These are phyloP conservation scores for Holtermanniella nyarrowii DNA, from an alignment of 768 basidiomycete genomes.

Conservation along the genomic window DNA sequence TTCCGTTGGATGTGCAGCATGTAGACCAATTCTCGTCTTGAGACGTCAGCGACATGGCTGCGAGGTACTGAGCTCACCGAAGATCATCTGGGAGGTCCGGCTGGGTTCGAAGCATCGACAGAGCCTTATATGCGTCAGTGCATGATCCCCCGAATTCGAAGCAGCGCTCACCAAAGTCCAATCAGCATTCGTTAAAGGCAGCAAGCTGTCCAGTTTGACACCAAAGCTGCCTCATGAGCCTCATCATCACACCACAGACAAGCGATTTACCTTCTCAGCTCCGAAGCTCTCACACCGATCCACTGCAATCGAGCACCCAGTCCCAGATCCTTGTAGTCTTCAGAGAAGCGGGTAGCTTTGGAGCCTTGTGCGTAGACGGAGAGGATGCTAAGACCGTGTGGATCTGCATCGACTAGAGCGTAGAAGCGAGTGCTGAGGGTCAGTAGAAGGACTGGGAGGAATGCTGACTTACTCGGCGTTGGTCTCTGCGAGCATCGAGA, in stretches of 20 bases:
- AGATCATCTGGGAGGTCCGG: slow-evolving; percentile 19
- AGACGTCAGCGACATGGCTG: background rate
- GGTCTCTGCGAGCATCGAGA: slow-evolving; percentile 59
- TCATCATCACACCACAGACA: background rate
- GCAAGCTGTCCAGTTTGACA: slow-evolving; percentile 52
- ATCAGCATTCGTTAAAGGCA: slow-evolving; percentile 45
- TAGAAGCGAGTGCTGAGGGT: slow-evolving; percentile 51
- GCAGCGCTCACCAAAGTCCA: background rate
- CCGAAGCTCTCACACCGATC: slow-evolving; percentile 65
- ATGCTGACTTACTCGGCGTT: slow-evolving; percentile 50
- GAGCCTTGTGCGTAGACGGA: slow-evolving; percentile 81
- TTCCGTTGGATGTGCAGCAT: slow-evolving; percentile 77
- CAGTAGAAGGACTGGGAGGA: background rate
- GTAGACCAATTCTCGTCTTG: slow-evolving; percentile 65
- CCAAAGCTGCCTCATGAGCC: slow-evolving; percentile 46
- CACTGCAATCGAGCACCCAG: slow-evolving; percentile 58
- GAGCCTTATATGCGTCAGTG: background rate
- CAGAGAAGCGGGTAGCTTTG: slow-evolving; percentile 50
- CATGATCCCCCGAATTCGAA: background rate
- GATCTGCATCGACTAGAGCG: slow-evolving; percentile 78
- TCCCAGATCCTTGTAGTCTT: slow-evolving; percentile 57
- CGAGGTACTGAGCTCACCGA: slow-evolving; percentile 16
- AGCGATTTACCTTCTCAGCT: slow-evolving; percentile 46
- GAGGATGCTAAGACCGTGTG: slow-evolving; percentile 84
- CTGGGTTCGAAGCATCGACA: slow-evolving; percentile 20